These are phyloP conservation scores for Hanseniaspora singularis DNA, from an alignment of 805 yeast species.

Conservation along the genomic window DNA sequence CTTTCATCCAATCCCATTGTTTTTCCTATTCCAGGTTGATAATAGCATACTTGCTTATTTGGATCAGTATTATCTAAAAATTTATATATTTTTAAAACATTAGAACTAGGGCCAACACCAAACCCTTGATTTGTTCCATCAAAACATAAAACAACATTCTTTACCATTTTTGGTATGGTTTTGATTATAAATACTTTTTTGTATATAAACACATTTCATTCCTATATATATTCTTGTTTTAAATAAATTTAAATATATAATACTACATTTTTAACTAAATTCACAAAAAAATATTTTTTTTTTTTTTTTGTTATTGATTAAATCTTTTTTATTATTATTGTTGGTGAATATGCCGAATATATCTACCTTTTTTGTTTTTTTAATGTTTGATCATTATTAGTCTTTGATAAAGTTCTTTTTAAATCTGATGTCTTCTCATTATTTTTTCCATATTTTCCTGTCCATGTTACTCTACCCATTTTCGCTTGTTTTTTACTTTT, in stretches of 20 bases:
- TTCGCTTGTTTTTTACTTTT: constrained; percentile 31
- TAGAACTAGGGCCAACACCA: constrained; percentile 44
- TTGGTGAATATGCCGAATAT: no score
- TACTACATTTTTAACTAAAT: no score
- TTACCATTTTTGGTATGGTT: no score
- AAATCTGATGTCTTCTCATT: constrained; percentile 2
- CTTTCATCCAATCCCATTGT: constrained; percentile 33
- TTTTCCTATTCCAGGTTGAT: constrained; percentile 59
- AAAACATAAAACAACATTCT: constrained; percentile 44
- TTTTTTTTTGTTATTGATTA: no score
- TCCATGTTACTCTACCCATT: constrained; percentile 90
- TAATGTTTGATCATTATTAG: no score
- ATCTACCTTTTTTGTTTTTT: no score
- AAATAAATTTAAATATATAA: no score
- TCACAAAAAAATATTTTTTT: no score
- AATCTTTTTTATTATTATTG: no score
- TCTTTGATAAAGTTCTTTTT: not conserved
- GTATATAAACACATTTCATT: no score
- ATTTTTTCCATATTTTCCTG: constrained; percentile 81
- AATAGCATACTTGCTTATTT: constrained; percentile 41
- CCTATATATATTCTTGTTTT: no score
- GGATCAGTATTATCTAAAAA: constrained; percentile 37
- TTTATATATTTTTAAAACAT: constrained; percentile 41
- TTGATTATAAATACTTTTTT: no score
- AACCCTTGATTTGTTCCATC: constrained; percentile 55